phyloP scores from a whole-genome alignment of 371 early-diverging fungal genomes.

The Cokeromyces recurvatus region DNA sequence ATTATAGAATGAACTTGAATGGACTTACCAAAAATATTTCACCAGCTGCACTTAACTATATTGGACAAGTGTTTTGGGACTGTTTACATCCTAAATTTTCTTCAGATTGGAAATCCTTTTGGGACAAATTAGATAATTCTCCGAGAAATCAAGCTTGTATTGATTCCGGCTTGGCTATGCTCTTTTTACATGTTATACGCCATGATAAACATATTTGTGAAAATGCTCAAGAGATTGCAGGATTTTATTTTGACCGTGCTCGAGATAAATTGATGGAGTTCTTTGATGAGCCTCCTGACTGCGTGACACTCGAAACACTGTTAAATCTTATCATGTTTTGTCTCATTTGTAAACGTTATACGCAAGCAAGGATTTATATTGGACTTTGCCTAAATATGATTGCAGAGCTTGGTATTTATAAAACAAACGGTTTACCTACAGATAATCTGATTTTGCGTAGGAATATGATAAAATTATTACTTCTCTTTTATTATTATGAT shows the following conservation, averaged over 20 bases:
- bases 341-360: conserved; percentile 22
- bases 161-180: conserved; percentile 28
- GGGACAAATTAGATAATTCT: conserved; percentile 23
- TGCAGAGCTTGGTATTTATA: conserved; percentile 16
- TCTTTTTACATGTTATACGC: conserved; percentile 30
- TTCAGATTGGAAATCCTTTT: conserved; percentile 27
- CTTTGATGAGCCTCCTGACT: conserved; percentile 29
- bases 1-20: conserved; percentile 18
- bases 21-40: conserved; percentile 21
- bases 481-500: conserved; percentile 28
- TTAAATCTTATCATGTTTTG: conserved; percentile 28
- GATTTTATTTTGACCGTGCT: conserved; percentile 30
- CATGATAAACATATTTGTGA: conserved; percentile 27
- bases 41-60: conserved; percentile 20
- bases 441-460: conserved; percentile 13
- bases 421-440: conserved; percentile 9
- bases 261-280: conserved; percentile 26
- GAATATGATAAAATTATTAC: conserved; percentile 19
- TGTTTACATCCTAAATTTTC: conserved; percentile 33
- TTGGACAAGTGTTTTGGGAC: conserved; percentile 31
- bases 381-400: conserved; percentile 25
- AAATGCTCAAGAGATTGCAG: conserved; percentile 23
- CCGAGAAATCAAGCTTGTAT: conserved; percentile 26
- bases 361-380: conserved; percentile 29
- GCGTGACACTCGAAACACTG: conserved; percentile 24